Base-by-base conservation (phyloP, 371 early-diverging fungal genomes). In the Syncephalastrum contaminatum region DNA sequence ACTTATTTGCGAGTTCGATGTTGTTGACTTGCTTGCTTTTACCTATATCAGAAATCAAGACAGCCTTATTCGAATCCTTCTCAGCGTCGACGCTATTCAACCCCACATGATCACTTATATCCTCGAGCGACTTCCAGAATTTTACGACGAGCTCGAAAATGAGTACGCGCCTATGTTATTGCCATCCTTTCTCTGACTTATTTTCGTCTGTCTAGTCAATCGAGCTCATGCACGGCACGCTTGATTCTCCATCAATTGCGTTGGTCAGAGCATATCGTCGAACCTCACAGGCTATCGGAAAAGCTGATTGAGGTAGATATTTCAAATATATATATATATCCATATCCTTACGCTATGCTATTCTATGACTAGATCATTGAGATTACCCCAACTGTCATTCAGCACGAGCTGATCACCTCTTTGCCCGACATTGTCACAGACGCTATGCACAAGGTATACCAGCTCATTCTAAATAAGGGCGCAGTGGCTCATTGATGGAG, bases 371-470 rank as follows among this genome's bases (percentile, higher is more conserved):
- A 83, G 83, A 79, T 89, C 12, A 77, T 90, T 13, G 73, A 82
- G 14, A 71, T 87, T 14, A 82, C 86, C 12, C 83, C 90, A 8
- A 30, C 77, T 5, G 69, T 83, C 4, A 80, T 90, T 54, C 91
- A 93, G 58, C 73, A 82, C 50, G 93, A 93, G 65, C 82, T 92
- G 22, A 88, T 93, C 21, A 74, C 77, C 14, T 81, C 80, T 4
- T 53, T 93, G 4, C 89, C 92, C 0, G 91, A 93, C 51, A 89
- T 93, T 20, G 64, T 92, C 12, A 84, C 81, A 8, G 92, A 93
- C 50, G 80, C 89, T 8, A 88, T 90, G 59, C 89, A 87, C 51
- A 78, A 80, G 65, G 83, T 85, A 70, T 16, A 49, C 25, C 10
- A 8, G 10, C 10, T 8, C 12, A 12, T 30, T 30, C 12, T 8